Evolutionary conservation across 228 moss, liverwort and hornwort species (phyloP), one percentile per base, ranked within the genome.

Genomic region (Sphagnum magellanicum): DNA sequence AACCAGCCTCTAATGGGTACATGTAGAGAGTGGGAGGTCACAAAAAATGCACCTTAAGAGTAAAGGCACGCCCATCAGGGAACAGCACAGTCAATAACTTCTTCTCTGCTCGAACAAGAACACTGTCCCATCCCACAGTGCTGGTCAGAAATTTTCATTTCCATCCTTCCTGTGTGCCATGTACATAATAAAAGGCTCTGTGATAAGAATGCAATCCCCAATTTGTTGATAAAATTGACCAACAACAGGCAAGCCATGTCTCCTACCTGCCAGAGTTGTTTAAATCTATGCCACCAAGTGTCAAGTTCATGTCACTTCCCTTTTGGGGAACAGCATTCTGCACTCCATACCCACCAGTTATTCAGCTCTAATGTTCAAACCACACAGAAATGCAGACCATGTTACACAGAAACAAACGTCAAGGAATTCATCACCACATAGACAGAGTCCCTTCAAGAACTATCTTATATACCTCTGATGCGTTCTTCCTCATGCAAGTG

Each of bases 11-110:
- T 32, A 32, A 32, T 32, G 1, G 32, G 32, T 32, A 32, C 32
- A 32, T 32, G 32, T 32, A 32, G 32, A 32, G 32, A 32, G 32
- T 32, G 32, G 3, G 32, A 32, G 53, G n/a, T 62, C 61, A 8
- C n/a, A 51, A 67, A 48, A 49, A 10, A 53, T 50, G 48, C 55
- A 89, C 88, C 87, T 86, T 81, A 63, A 81, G 77, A 64, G 83
- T 79, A 67, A 98, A 81, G 49, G 91, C 90, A 73, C 93, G 81
- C 63, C 91, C 92, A 65, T 98, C 98, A 52, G 98, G 91, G 79
- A 98, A 98, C 11, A 98, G 90, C 53, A 98, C 91, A 8, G 98
- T 98, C 75, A 98, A 78, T 75, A 95, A 77, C 76, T 89, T 98
- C 71, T 94, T 98, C 79, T 93, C 98, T 50, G 93, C 81, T 77